Evolutionary conservation across 225 moss, liverwort and hornwort genomes (phyloP).

Genomic region (Asterella californica): DNA sequence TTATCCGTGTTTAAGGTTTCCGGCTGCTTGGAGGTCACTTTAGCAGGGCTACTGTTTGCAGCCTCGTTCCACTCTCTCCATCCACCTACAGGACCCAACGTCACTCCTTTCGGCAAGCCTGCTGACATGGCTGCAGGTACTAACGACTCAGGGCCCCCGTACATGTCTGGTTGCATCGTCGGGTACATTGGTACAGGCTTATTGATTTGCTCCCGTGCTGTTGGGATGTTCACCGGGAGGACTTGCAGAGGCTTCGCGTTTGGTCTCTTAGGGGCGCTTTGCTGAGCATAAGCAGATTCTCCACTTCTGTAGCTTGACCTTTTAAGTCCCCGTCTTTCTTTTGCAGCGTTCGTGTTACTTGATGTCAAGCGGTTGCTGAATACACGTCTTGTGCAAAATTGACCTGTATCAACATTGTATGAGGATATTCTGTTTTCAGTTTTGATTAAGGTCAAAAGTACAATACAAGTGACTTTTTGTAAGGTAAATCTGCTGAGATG

Average conservation of each 20-base stretch:
- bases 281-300: constrained; percentile 41
- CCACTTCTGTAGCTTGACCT: constrained; percentile 22
- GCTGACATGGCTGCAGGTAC: constrained; percentile 32
- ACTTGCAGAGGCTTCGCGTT: constrained; percentile 59
- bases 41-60: constrained; percentile 45
- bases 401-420: not conserved
- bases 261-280: constrained; percentile 43
- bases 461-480: not conserved
- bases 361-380: constrained; percentile 20
- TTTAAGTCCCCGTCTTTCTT: constrained; percentile 37
- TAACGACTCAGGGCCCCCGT: constrained; percentile 36
- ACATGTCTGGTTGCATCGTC: constrained; percentile 41
- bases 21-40: constrained; percentile 38
- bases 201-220: constrained; percentile 62
- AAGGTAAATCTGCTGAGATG: not conserved
- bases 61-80: constrained; percentile 86
- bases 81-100: constrained; percentile 62
- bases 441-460: not conserved
- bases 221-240: constrained; percentile 41
- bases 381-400: constrained; percentile 11
- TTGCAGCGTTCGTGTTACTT: not conserved
- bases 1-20: not conserved
- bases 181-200: constrained; percentile 92
- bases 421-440: not conserved
- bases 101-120: constrained; percentile 51